Base-by-base conservation (phyloP, 768 basidiomycete genomes). In the Gloeophyllum trabeum region DNA sequence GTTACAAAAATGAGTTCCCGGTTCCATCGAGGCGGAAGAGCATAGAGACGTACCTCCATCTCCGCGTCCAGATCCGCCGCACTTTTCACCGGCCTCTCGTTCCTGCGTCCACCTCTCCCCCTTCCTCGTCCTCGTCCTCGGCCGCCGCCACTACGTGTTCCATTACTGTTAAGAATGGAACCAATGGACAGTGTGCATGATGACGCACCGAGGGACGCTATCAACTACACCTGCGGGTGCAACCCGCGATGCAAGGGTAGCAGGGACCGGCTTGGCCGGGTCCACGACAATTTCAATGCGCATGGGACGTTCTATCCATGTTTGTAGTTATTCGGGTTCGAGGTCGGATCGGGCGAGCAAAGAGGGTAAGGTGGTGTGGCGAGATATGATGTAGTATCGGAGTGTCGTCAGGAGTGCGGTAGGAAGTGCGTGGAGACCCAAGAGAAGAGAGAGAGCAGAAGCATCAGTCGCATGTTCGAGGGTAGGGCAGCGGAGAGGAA, bases 261-360 rank as follows among this genome's bases (percentile, higher is more conserved):
- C 60, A 7, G 75, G 62, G 4, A 76, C 70, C n/a, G 81, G 66
- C 34, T 75, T 72, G 35, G 80, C 72, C 10, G 89, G 89, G 66
- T 94, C 89, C 59, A 94, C 74, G 35, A 98, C 79, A 50, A 98
- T 89, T 72, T 99, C 94, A 48, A 98, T 37, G 73, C 92, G 94
- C 92, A 98, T 96, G 19, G 90, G 87, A 51, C 88, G 87, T 73
- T 88, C 94, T 98, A 57, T 62, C 63, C 10, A 32, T 32, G n/a
- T n/a, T n/a, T n/a, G n/a, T n/a, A n/a, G n/a, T n/a, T n/a, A n/a
- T n/a, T n/a, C n/a, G n/a, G n/a, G n/a, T n/a, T n/a, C n/a, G n/a
- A n/a, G n/a, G n/a, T n/a, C n/a, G n/a, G n/a, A n/a, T n/a, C n/a
- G n/a, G n/a, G n/a, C n/a, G n/a, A n/a, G n/a, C n/a, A n/a, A n/a